Evolutionary conservation across 2,329 filamentous ascomycete genomes (phyloP).

Genomic region (Basipetospora chlamydospora): DNA sequence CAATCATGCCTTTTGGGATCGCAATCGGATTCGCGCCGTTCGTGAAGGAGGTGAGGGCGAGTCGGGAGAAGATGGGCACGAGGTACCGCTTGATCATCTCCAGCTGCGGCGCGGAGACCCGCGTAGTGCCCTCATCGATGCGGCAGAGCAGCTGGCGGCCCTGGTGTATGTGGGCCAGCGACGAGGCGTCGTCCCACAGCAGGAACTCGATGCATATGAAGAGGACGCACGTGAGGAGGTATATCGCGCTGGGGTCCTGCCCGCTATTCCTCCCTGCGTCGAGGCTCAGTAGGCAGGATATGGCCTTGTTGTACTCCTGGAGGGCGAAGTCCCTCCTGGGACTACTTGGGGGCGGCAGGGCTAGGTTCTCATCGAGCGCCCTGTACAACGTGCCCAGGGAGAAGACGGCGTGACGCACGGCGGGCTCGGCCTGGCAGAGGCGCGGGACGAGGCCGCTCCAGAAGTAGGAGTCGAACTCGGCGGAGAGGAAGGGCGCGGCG

Average conservation of each 20-base stretch:
- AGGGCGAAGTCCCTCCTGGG: constrained; percentile 19
- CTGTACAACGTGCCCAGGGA: constrained; percentile 17
- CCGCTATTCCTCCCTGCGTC: constrained; percentile 1
- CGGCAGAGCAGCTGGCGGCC: constrained; percentile 25
- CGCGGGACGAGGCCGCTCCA: constrained; percentile 11
- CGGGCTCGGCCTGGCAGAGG: constrained; percentile 9
- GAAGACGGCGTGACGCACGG: constrained; percentile 15
- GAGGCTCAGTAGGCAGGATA: constrained; percentile 16
- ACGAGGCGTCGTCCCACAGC: constrained; percentile 11
- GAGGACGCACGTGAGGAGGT: constrained; percentile 17
- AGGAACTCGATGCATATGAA: constrained; percentile 18
- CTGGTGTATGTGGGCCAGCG: constrained; percentile 22
- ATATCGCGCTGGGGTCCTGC: constrained; percentile 11
- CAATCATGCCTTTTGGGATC: constrained; percentile 21
- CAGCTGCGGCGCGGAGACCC: constrained; percentile 15
- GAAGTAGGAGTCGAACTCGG: constrained; percentile 10
- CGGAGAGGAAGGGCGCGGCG: constrained; percentile 12
- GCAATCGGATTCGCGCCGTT: constrained; percentile 22
- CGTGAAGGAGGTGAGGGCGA: constrained; percentile 25
- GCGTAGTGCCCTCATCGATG: constrained; percentile 11
- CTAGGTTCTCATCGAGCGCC: constrained; percentile 9
- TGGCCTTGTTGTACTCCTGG: constrained; percentile 22
- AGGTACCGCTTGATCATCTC: constrained; percentile 24
- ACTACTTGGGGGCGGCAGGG: too few relatives aligned
- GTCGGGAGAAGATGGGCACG: constrained; percentile 27